Base-by-base conservation (phyloP, 129 eudicot genomes). In the Kitagawia praeruptora region DNA sequence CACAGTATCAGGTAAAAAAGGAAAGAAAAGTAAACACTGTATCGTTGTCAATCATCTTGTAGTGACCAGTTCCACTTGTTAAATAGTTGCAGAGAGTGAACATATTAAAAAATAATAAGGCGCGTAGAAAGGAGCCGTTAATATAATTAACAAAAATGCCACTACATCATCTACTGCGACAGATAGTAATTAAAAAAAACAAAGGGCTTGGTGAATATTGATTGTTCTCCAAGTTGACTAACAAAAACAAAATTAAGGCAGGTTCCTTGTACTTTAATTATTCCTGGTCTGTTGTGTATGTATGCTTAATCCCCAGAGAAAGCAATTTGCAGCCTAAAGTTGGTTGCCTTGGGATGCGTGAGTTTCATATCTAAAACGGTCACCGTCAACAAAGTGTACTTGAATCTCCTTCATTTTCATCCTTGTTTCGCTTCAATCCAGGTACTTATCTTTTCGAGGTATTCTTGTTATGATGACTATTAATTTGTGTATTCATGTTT, bases 71-170 rank as follows among this genome's bases (percentile, higher is more conserved):
- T 34, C 37, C 37, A 34, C 37, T 34, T 34, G 37, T 34, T 23
- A 58, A 58, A 58, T 23, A 58, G 0, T 44, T 8, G 13, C 47
- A 44, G 49, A 44, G 49, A 51, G 23, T 51, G 21, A 16, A 1
- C 2, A 19, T 4, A 58, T 23, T 58, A 58, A 58, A 34, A 34
- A 34, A 34, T 0, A 31, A 23, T 58, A 58, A 58, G 66, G 66
- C 66, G 66, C 31, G 66, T 58, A 58, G 66, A 58, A 54, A 58
- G 66, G 66, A 58, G 66, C 5, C 66, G 66, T 58, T 58, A 58
- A 58, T 58, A n/a, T 8, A 58, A 58, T 58, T 58, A 58, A n/a
- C n/a, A n/a, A n/a, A n/a, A 23, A 51, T 10, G n/a, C n/a, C n/a
- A 46, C 25, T 2, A 0, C 28, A 58, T 23, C 66, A 56, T 51